These are phyloP conservation scores for Podosphaera aphanis DNA, from an alignment of 2,329 filamentous ascomycete species.

Conservation along the genomic window DNA sequence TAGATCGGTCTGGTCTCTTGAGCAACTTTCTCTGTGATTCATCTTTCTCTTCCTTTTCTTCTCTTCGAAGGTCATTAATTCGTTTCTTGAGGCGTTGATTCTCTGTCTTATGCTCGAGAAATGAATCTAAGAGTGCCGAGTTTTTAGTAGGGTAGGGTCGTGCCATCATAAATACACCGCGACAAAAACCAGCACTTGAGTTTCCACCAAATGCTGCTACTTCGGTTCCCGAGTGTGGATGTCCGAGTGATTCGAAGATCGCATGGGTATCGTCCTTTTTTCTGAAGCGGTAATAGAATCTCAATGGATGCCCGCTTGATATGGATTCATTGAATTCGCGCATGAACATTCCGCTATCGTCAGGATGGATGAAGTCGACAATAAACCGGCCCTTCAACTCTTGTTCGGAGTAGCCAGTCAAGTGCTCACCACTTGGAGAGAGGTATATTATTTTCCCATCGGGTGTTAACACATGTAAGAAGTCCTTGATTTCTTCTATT, in stretches of 20 bases:
- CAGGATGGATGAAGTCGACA: conserved; percentile 61
- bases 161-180: conserved; percentile 84
- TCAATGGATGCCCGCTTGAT: conserved; percentile 52
- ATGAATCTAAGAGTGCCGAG: conserved; percentile 65
- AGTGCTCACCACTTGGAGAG: conserved; percentile 50
- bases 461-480: conserved; percentile 67
- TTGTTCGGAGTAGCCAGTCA: conserved; percentile 52
- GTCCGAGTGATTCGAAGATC: conserved; percentile 81
- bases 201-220: conserved; percentile 37
- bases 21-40: conserved; percentile 37
- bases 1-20: conserved; percentile 33
- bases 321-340: conserved; percentile 80
- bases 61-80: conserved; percentile 62
- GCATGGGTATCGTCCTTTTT: conserved; percentile 49
- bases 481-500: conserved; percentile 71
- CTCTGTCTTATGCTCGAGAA: conserved; percentile 90
- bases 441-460: conserved; percentile 67
- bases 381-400: conserved; percentile 57
- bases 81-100: conserved; percentile 69
- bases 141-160: conserved; percentile 78
- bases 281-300: conserved; percentile 67
- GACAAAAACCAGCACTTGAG: conserved; percentile 47
- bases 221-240: conserved; percentile 62
- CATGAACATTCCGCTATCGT: conserved; percentile 63
- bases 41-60: conserved; percentile 62